Evolutionary conservation across 2,329 filamentous ascomycete species (phyloP), one percentile per base, ranked within the genome.

Genomic region (Sporothrix curviconia): DNA sequence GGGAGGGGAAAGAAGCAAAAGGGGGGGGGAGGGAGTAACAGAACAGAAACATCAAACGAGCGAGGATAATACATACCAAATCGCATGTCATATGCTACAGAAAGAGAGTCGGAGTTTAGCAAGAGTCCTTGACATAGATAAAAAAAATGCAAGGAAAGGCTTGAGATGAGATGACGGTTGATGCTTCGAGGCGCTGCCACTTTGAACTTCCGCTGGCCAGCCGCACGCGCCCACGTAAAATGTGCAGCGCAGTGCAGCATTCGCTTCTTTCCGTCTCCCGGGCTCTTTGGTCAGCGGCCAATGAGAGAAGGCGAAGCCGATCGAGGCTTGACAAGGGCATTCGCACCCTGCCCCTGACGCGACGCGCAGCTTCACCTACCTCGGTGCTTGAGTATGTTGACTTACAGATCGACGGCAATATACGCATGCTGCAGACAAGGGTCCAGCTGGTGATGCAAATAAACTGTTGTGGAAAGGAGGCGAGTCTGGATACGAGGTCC

Each of bases 391-490:
- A 19, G 12, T 36, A n/a, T n/a, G 15, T 14, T n/a, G 25, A 86
- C 87, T 89, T 84, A 91, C 88, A 82, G 89, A 92, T 83, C 89
- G 84, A 73, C 89, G 86, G 76, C 89, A 92, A 76, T 92, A 92
- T 70, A 92, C 87, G 76, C 89, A 92, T 70, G 89, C 89, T 92
- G 76, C 73, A 78, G 70, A 71, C 71, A 32, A 17, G 37, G n/a
- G 39, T 58, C n/a, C 51, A 58, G 56, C 44, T 15, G 7, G 22
- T 24, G 42, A 75, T 68, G 71, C 69, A 72, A 12, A 7, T 25
- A 1, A 15, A 8, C 7, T 40, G 49, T 24, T 25, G 51, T 34
- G 51, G 28, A 44, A 37, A 53, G 51, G 39, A 30, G 51, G 12
- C 39, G 17, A 34, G 51, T 24, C 17, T 32, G 28, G 51, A 44